These are phyloP conservation scores for Arabidopsis suecica DNA, from an alignment of 345 rosid species.

Conservation along the genomic window DNA sequence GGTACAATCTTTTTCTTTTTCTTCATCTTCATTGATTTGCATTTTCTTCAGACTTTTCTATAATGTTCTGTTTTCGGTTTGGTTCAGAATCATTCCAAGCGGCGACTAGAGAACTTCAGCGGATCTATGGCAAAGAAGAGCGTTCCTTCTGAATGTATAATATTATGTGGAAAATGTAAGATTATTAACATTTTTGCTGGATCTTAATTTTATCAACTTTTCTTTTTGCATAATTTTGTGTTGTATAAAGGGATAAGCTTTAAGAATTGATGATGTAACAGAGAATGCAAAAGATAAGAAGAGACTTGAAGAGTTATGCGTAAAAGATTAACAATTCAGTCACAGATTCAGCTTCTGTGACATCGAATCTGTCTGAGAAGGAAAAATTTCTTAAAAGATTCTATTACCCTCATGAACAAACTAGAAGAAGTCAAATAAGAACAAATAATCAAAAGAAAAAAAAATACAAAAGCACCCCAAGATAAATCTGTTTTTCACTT, in stretches of 20 bases:
- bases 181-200: slow-evolving; percentile 34
- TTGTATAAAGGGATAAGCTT: slow-evolving; percentile 12
- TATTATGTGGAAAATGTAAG: neutral
- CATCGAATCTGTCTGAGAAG: neutral
- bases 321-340: neutral
- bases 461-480: slow-evolving; percentile 25
- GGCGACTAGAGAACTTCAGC: slow-evolving; percentile 89
- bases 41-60: neutral
- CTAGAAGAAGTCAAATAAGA: slow-evolving; percentile 29
- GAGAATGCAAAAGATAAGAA: slow-evolving; percentile 19
- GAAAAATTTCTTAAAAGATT: slow-evolving; percentile 30
- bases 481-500: slow-evolving; percentile 3
- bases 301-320: neutral
- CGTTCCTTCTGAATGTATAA: slow-evolving; percentile 46
- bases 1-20: slow-evolving; percentile 48
- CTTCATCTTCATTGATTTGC: neutral
- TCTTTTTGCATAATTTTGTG: neutral
- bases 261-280: neutral
- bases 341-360: neutral
- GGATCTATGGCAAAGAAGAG: slow-evolving; percentile 85
- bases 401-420: slow-evolving; percentile 39
- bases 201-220: slow-evolving; percentile 6
- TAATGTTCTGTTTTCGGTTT: neutral
- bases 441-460: slow-evolving; percentile 24
- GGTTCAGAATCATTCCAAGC: slow-evolving; percentile 83